Conservation (phyloP, 108 stramenopile species). For the Seminavis robusta region DNA sequence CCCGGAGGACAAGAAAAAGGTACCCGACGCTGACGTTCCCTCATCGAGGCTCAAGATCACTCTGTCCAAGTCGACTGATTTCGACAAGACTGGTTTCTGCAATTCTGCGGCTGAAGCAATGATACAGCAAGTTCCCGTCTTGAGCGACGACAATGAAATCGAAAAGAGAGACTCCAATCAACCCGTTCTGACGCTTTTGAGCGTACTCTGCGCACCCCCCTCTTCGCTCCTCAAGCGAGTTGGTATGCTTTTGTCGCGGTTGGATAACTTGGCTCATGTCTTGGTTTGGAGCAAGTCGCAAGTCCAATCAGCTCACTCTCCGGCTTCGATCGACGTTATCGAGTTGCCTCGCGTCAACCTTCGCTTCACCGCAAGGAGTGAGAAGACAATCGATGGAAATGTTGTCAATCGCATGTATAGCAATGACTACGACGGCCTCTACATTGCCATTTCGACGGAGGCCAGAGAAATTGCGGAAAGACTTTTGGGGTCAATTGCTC, state of each 20-base stretch:
- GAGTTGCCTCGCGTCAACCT: constrained; percentile 96
- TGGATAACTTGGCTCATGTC: constrained; percentile 94
- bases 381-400: constrained; percentile 63
- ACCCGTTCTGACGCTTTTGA: constrained; percentile 79
- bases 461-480: constrained; percentile 77
- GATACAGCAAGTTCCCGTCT: constrained; percentile 69
- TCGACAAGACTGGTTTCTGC: constrained; percentile 89
- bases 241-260: constrained; percentile 83
- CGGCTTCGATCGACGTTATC: constrained; percentile 83
- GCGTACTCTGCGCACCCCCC: constrained; percentile 80
- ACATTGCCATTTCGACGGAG: constrained; percentile 84
- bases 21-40: constrained; percentile 39
- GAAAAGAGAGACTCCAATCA: constrained; percentile 62
- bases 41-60: constrained; percentile 73
- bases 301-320: constrained; percentile 61
- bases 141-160: constrained; percentile 35
- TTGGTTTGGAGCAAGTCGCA: constrained; percentile 89
- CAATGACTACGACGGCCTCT: constrained; percentile 94
- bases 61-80: constrained; percentile 57
- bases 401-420: constrained; percentile 82
- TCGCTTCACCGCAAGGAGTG: constrained; percentile 81
- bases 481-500: constrained; percentile 81
- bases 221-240: constrained; percentile 86
- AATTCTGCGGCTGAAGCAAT: constrained; percentile 81
- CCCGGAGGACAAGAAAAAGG: constrained; percentile 29